Evolutionary conservation across 371 early-diverging fungal genomes (phyloP).

Genomic region (Rhizopus sp.): DNA sequence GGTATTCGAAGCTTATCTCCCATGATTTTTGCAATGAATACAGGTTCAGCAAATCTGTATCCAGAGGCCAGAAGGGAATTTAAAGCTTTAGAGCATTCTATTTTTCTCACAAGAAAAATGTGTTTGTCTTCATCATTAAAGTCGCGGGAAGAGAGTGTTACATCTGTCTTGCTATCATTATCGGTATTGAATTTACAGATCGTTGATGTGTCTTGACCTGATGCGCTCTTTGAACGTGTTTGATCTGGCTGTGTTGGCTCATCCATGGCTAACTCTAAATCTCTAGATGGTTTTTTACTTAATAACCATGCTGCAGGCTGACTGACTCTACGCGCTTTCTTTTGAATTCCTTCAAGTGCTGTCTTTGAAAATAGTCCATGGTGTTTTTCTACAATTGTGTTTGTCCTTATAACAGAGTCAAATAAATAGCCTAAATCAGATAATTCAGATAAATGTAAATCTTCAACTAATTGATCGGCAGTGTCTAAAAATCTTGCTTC

Average conservation of each 20-base stretch:
- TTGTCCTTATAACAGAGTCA: constrained; percentile 33
- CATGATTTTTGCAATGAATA: constrained; percentile 45
- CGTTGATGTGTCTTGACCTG: constrained; percentile 10
- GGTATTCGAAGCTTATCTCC: constrained; percentile 36
- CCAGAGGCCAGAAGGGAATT: constrained; percentile 34
- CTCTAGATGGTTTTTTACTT: too few relatives aligned
- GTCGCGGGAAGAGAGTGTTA: constrained; percentile 10
- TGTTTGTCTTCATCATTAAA: constrained; percentile 31
- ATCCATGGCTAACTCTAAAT: too few relatives aligned
- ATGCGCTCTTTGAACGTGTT: background rate
- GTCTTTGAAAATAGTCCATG: background rate
- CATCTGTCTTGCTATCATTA: background rate
- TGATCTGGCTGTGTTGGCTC: background rate
- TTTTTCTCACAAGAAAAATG: constrained; percentile 37
- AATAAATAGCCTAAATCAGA: constrained; percentile 36
- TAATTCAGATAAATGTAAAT: constrained; percentile 23
- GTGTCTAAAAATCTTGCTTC: constrained; percentile 25
- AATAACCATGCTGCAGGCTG: background rate
- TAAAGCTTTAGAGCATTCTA: constrained; percentile 25
- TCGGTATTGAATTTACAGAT: constrained; percentile 19
- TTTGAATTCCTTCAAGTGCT: background rate
- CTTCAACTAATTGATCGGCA: constrained; percentile 29
- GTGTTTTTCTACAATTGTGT: constrained; percentile 23
- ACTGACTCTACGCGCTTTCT: constrained; percentile 1
- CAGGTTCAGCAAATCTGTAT: constrained; percentile 44